phyloP scores from a whole-genome alignment of 805 yeast species.

The Cyberlindnera americana region DNA sequence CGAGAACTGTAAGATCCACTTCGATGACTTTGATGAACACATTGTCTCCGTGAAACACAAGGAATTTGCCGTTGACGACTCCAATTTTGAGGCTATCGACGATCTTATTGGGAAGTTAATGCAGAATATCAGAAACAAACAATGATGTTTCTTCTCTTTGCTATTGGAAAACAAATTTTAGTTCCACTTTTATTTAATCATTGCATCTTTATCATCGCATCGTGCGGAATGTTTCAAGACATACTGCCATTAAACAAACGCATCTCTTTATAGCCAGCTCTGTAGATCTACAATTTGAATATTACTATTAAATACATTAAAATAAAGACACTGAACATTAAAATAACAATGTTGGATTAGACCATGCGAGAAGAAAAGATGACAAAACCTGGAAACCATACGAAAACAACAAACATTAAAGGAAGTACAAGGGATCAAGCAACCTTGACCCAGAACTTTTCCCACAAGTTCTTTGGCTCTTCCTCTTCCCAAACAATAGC shows the following conservation, averaged over 20 bases:
- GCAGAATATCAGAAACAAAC: slow-evolving; percentile 20
- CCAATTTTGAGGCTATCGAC: slow-evolving; percentile 77
- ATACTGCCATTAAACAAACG: no score
- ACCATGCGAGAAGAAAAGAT: no score
- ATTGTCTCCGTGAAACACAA: slow-evolving; percentile 65
- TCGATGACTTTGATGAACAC: slow-evolving; percentile 77
- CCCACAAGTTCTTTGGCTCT: slow-evolving; percentile 49
- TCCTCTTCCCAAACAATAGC: slow-evolving; percentile 56
- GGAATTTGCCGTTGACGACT: slow-evolving; percentile 68
- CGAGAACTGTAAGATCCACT: slow-evolving; percentile 87
- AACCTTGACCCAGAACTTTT: slow-evolving; percentile 47
- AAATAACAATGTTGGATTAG: no score
- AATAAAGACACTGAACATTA: no score
- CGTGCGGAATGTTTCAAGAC: no score
- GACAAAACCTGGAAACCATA: no score
- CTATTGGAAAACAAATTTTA: no score
- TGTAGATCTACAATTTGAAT: no score
- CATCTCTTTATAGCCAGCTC: no score
- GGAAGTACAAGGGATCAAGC: slow-evolving; percentile 25
- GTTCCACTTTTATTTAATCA: neutral
- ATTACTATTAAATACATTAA: no score
- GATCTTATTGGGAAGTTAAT: slow-evolving; percentile 47
- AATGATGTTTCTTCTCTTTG: slow-evolving; percentile 10
- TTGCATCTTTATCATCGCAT: neutral
- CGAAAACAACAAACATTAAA: no score